phyloP scores from a whole-genome alignment of 148 eudicot species.

The Polygonum aviculare region DNA sequence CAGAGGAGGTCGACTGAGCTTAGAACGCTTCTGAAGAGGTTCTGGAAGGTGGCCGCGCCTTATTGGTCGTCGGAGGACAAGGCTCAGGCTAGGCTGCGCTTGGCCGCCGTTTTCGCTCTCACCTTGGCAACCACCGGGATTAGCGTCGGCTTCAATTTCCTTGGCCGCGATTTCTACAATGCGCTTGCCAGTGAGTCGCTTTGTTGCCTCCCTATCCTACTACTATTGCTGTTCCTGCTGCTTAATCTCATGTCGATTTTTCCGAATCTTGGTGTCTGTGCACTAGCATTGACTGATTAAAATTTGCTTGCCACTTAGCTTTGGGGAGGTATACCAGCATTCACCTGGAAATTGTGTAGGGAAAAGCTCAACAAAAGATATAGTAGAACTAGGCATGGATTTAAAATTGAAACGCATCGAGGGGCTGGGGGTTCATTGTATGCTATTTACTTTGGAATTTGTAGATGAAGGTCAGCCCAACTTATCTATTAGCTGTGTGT shows the following conservation, averaged over 20 bases:
- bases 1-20: slow-evolving; percentile 56
- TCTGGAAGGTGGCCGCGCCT: slow-evolving; percentile 91
- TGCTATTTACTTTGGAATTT: background rate
- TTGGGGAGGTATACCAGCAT: background rate
- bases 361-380: background rate
- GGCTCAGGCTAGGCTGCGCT: slow-evolving; percentile 60
- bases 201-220: background rate
- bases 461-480: background rate
- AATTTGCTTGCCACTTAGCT: background rate
- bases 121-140: slow-evolving; percentile 91
- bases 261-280: background rate
- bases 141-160: slow-evolving; percentile 87
- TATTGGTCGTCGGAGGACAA: slow-evolving; percentile 93
- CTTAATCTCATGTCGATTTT: background rate
- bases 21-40: slow-evolving; percentile 49
- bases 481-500: background rate
- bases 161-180: slow-evolving; percentile 93
- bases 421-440: background rate
- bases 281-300: background rate
- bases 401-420: background rate
- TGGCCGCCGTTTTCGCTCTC: slow-evolving; percentile 81
- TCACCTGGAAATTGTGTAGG: background rate
- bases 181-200: slow-evolving; percentile 71
- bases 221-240: background rate
- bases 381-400: background rate